Percentiles rank a stretch among this genome's conserved stretches.
Conservation (phyloP, 2,329 filamentous ascomycete species). For the Colletotrichum lupini region DNA sequence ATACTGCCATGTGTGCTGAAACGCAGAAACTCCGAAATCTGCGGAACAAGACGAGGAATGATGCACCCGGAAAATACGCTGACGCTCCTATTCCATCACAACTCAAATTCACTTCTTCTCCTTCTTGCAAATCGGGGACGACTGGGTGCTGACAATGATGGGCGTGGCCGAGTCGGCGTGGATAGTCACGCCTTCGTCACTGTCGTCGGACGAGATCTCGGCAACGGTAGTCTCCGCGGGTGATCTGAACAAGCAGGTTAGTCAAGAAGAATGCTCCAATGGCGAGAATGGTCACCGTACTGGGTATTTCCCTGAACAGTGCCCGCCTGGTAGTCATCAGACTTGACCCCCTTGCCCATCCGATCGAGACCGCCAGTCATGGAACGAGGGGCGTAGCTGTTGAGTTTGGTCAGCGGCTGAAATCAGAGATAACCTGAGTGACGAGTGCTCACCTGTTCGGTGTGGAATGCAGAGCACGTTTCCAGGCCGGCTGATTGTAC, state of each 20-base stretch:
- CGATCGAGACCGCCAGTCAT: conserved; percentile 32
- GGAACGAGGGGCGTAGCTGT: conserved; percentile 32
- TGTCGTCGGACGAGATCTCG: conserved; percentile 56
- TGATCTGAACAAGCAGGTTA: conserved; percentile 43
- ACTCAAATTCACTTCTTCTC: conserved; percentile 42
- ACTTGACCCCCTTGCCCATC: conserved; percentile 34
- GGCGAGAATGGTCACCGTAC: conserved; percentile 33
- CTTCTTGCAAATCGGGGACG: conserved; percentile 59
- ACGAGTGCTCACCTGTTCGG: conserved; percentile 23
- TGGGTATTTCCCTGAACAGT: conserved; percentile 36
- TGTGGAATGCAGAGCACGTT: conserved; percentile 40
- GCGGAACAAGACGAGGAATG: conserved; percentile 23
- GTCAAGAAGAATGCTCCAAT: conserved; percentile 39
- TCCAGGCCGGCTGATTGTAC: conserved; percentile 53
- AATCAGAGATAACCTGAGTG: background rate
- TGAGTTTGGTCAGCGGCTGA: background rate
- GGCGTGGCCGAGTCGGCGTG: conserved; percentile 58
- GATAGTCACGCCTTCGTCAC: conserved; percentile 66
- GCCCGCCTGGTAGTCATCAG: conserved; percentile 34
- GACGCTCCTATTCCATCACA: conserved; percentile 24
- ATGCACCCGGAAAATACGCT: conserved; percentile 34
- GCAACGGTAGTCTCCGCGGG: conserved; percentile 19
- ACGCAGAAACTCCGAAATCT: conserved; percentile 26
- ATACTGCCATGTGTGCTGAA: conserved; percentile 36
- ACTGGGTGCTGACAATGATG: conserved; percentile 57